Base-by-base conservation (phyloP, 345 rosid species). In the Euclidium syriacum region DNA sequence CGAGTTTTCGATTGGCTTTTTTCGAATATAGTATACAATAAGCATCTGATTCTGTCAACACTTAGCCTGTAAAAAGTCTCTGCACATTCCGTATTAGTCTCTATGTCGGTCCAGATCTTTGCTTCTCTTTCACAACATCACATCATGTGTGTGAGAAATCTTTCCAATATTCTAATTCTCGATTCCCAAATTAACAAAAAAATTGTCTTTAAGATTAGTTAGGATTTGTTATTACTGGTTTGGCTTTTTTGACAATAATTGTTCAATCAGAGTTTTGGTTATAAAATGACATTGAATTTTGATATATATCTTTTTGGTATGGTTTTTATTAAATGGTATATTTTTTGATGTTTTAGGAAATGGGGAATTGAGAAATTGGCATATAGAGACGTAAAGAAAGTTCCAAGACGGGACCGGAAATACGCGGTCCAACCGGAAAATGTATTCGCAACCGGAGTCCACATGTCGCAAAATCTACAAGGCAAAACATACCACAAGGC, bases 351-450 rank as follows among this genome's bases (percentile, higher is more conserved):
- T 57, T 8, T 49, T 79, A 92, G 98, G 80, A 82, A 69, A 74
- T 92, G 98, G 98, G 98, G 98, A 8, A 61, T 92, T 50, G 98
- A 92, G 86, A 92, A 92, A 73, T 77, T 92, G 15, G 92, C 86
- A 10, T 92, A 79, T 54, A 76, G 77, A 54, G 98, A 92, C 19
- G 80, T 75, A 33, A 92, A 83, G 76, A 85, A 66, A 55, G 96
- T 85, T 7, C 79, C 83, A 42, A 69, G 98, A 49, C 77, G 89
- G 52, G 95, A 92, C 67, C 69, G 96, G 1, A 92, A 92, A 38
- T 92, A 89, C 42, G 96, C 84, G 1, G 78, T 92, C 43, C 96
- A 86, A 54, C 96, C 98, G 0, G 76, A 83, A 2, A 76, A 73
- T 7, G 95, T 85, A 58, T 83, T 58, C 11, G 98, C 94, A 0